These are phyloP conservation scores for Hymenoscyphus fraxineus DNA, from an alignment of 2,329 filamentous ascomycete genomes.

Conservation along the genomic window DNA sequence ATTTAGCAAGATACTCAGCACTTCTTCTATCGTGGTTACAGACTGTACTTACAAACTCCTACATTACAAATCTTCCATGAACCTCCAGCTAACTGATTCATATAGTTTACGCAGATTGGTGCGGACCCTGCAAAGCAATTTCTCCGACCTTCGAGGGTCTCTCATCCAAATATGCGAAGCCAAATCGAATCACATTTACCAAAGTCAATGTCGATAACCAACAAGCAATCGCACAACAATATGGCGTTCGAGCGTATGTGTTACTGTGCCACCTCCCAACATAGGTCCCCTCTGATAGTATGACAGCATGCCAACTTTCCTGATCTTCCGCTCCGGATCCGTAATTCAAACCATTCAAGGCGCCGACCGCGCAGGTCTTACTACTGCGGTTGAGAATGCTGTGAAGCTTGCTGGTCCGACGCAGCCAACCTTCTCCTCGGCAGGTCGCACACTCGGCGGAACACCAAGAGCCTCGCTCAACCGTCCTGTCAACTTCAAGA, in stretches of 20 bases:
- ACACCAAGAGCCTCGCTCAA: conserved; percentile 22
- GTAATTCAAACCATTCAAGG: conserved; percentile 75
- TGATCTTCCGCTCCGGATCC: conserved; percentile 76
- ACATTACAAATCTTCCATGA: conserved; percentile 19
- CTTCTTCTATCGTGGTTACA: conserved; percentile 76
- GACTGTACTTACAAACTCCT: conserved; percentile 65
- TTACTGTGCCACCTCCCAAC: conserved; percentile 5
- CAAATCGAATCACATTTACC: conserved; percentile 79
- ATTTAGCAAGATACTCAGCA: conserved; percentile 68
- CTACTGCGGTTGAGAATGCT: conserved; percentile 69
- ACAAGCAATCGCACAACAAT: conserved; percentile 68
- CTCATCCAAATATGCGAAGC: conserved; percentile 72
- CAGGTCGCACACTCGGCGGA: conserved; percentile 56
- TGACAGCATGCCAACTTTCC: conserved; percentile 80
- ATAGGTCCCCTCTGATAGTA: conserved; percentile 13
- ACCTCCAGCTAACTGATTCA: conserved; percentile 30
- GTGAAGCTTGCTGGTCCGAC: conserved; percentile 47
- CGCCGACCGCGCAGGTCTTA: conserved; percentile 73
- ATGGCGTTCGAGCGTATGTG: conserved; percentile 71
- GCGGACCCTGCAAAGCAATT: conserved; percentile 88
- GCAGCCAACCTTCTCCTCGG: conserved; percentile 49
- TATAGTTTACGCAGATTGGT: conserved; percentile 92
- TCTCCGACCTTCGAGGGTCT: conserved; percentile 85
- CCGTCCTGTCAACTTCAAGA: conserved; percentile 39
- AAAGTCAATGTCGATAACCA: conserved; percentile 91